Conservation (phyloP, 1,139 yeast species). For the Pichia sp. region DNA sequence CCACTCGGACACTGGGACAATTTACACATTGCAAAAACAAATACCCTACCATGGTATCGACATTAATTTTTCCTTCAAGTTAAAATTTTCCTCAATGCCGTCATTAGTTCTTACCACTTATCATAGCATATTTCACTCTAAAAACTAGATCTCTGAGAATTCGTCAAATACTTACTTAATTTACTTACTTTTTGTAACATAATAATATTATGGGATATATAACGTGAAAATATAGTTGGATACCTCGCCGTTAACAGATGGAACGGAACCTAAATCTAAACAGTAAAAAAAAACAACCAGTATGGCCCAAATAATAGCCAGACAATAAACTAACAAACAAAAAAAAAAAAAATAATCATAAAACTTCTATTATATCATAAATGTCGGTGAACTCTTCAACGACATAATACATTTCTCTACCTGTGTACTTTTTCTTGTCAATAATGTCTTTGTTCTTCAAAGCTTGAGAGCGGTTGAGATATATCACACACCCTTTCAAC, state of each 20-base stretch:
- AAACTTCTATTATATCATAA: conserved; percentile 22
- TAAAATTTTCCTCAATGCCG: no score
- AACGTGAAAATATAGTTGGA: background rate
- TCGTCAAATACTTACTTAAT: no score
- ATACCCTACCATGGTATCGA: background rate
- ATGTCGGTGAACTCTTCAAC: conserved; percentile 20
- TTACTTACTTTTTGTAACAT: no score
- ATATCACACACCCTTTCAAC: conserved; percentile 22
- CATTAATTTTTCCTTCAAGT: no score
- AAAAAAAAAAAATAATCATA: background rate
- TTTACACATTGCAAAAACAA: background rate
- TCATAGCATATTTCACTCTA: no score
- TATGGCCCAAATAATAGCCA: no score
- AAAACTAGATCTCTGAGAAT: no score
- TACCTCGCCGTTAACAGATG: no score
- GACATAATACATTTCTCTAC: conserved; percentile 21
- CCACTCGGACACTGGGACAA: conserved; percentile 60
- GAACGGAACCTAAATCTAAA: background rate
- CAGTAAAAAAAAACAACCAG: background rate
- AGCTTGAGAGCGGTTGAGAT: conserved; percentile 11
- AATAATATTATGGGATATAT: background rate
- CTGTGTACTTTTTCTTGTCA: conserved; percentile 8
- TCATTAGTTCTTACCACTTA: no score
- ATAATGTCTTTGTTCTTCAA: conserved; percentile 5
- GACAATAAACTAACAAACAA: background rate